Conservation (phyloP, 192 early-diverging fungal genomes). For the Gamsiella multidivaricata region DNA sequence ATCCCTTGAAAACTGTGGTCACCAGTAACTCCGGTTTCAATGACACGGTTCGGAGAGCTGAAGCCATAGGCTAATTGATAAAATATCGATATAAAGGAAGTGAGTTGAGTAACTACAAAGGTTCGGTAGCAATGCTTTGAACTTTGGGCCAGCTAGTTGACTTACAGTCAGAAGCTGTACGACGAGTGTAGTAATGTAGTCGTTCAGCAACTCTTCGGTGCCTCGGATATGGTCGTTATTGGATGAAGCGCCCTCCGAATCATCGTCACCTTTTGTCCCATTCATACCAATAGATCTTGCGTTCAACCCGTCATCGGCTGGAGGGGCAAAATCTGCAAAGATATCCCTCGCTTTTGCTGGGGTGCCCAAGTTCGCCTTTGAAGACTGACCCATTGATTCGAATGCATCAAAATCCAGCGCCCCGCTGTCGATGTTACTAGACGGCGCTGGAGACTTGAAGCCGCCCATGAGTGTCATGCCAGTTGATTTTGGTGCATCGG, state of each 20-base stretch:
- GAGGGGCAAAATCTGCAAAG: slow-evolving; percentile 31
- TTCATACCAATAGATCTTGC: no score
- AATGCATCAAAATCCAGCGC: slow-evolving; percentile 41
- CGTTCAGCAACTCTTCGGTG: slow-evolving; percentile 44
- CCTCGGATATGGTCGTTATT: slow-evolving; percentile 28
- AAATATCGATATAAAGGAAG: no score
- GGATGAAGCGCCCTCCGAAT: background rate
- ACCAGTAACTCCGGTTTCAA: slow-evolving; percentile 42
- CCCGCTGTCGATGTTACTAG: slow-evolving; percentile 35
- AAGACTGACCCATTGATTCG: slow-evolving; percentile 23
- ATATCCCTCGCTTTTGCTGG: slow-evolving; percentile 18
- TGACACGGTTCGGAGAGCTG: slow-evolving; percentile 40
- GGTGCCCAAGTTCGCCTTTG: background rate
- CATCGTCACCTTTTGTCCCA: slow-evolving; percentile 3
- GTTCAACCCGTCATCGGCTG: slow-evolving; percentile 13
- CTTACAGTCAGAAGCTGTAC: slow-evolving; percentile 49
- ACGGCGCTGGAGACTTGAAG: slow-evolving; percentile 10
- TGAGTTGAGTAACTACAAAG: no score
- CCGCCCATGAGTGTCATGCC: slow-evolving; percentile 46
- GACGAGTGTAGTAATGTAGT: slow-evolving; percentile 48
- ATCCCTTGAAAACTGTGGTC: slow-evolving; percentile 39
- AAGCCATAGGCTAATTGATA: slow-evolving; percentile 45
- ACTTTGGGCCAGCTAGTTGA: background rate
- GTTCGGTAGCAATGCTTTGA: background rate
- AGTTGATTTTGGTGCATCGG: background rate